phyloP scores from a whole-genome alignment of 2,329 filamentous ascomycete species.

The Alternaria postmessia region DNA sequence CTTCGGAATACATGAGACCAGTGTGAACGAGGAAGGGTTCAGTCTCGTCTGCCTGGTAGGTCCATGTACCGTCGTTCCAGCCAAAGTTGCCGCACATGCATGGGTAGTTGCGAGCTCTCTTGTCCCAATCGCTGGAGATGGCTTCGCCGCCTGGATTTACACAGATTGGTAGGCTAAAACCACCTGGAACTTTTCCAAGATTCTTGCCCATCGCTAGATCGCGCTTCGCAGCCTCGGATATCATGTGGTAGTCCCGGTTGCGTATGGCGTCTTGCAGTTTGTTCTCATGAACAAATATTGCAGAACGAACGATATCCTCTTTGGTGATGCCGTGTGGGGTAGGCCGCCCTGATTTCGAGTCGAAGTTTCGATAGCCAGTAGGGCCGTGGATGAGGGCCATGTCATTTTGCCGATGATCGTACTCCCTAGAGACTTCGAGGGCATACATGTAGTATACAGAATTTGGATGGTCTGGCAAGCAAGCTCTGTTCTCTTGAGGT shows the following conservation, averaged over 20 bases:
- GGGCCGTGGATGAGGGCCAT: constrained; percentile 7
- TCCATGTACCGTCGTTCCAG: constrained; percentile 14
- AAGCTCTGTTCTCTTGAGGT: neutral
- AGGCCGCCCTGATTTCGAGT: neutral
- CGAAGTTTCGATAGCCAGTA: constrained; percentile 5
- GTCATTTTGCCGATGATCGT: neutral
- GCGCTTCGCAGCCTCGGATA: neutral
- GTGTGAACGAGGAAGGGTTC: constrained; percentile 5
- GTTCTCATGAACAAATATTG: constrained; percentile 5
- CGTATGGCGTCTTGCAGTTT: neutral
- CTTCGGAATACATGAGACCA: constrained; percentile 13
- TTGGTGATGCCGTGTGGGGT: constrained; percentile 33
- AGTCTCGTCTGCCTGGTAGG: constrained; percentile 3
- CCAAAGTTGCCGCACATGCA: constrained; percentile 30
- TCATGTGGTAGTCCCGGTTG: neutral
- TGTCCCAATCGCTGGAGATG: constrained; percentile 17
- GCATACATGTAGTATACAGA: neutral
- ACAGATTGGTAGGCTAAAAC: constrained; percentile 19
- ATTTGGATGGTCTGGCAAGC: neutral
- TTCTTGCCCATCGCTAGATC: neutral
- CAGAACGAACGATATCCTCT: constrained; percentile 13
- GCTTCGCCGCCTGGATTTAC: constrained; percentile 22
- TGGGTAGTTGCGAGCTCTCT: constrained; percentile 19
- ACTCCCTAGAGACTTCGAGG: neutral
- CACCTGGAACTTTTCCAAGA: constrained; percentile 1